These are phyloP conservation scores for Penicillium crustosum DNA, from an alignment of 2,329 filamentous ascomycete genomes.

Conservation along the genomic window DNA sequence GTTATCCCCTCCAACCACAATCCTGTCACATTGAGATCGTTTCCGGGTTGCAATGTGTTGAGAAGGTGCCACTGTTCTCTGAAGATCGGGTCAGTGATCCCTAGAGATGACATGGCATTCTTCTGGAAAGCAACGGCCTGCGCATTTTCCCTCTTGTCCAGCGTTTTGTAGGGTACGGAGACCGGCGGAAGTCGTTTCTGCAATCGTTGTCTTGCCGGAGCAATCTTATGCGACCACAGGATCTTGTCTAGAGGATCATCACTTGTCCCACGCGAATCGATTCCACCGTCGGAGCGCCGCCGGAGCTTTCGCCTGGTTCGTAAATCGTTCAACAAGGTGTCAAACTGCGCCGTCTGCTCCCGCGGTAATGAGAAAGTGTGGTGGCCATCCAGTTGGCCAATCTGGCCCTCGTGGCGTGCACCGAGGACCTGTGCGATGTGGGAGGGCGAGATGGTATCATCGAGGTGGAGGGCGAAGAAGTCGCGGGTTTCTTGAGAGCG, in stretches of 20 bases:
- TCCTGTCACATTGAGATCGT: slow-evolving; percentile 95
- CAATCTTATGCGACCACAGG: slow-evolving; percentile 76
- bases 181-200: slow-evolving; percentile 57
- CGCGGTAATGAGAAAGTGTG: slow-evolving; percentile 77
- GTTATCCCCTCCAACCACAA: slow-evolving; percentile 91
- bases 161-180: slow-evolving; percentile 35
- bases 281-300: slow-evolving; percentile 34
- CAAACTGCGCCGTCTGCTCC: slow-evolving; percentile 55
- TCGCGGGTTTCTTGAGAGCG: slow-evolving; percentile 79
- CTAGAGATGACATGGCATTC: slow-evolving; percentile 63
- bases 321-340: slow-evolving; percentile 53
- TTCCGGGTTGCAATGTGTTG: slow-evolving; percentile 75
- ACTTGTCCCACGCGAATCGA: slow-evolving; percentile 10
- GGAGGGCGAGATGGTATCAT: slow-evolving; percentile 63
- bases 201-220: slow-evolving; percentile 56
- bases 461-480: slow-evolving; percentile 89
- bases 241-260: slow-evolving; percentile 68
- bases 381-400: slow-evolving; percentile 76
- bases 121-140: slow-evolving; percentile 59
- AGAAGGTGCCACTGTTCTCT: slow-evolving; percentile 92
- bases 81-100: slow-evolving; percentile 88
- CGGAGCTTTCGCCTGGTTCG: slow-evolving; percentile 64
- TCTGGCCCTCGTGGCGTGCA: slow-evolving; percentile 74
- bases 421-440: slow-evolving; percentile 69
- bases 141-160: slow-evolving; percentile 44